Conservation (phyloP, 2,329 filamentous ascomycete species). For the Fusarium cyanostomum region DNA sequence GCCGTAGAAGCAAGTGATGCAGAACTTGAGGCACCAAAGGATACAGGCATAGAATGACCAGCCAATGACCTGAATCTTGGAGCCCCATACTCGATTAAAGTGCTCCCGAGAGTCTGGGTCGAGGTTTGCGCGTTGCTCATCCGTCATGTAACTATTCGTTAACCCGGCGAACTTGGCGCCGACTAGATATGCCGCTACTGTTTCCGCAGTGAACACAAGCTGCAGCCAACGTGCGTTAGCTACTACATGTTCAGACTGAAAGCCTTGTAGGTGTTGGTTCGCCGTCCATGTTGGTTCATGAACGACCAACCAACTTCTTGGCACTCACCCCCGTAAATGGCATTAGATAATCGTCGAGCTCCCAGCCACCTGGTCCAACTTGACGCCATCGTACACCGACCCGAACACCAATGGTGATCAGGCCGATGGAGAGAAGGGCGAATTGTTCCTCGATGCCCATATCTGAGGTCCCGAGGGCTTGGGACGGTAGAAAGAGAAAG, state of each 20-base stretch:
- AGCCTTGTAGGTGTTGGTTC: background rate
- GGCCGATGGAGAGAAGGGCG: slow-evolving; percentile 31
- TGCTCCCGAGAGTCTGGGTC: slow-evolving; percentile 22
- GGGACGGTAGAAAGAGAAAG: background rate
- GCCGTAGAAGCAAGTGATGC: slow-evolving; percentile 42
- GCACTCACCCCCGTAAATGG: slow-evolving; percentile 34
- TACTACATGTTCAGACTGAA: background rate
- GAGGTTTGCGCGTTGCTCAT: slow-evolving; percentile 24
- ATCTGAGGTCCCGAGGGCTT: background rate
- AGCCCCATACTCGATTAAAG: slow-evolving; percentile 42
- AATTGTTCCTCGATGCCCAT: slow-evolving; percentile 39
- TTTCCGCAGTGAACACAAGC: slow-evolving; percentile 36
- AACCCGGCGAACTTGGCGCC: slow-evolving; percentile 34
- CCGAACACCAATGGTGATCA: slow-evolving; percentile 28
- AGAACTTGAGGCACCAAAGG: slow-evolving; percentile 46
- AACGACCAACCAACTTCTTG: slow-evolving; percentile 2
- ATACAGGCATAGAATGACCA: slow-evolving; percentile 47
- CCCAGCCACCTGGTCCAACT: slow-evolving; percentile 26
- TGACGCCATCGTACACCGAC: slow-evolving; percentile 28
- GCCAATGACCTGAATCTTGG: slow-evolving; percentile 44
- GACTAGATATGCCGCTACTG: slow-evolving; percentile 33
- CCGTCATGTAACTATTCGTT: slow-evolving; percentile 38
- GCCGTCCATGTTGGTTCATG: background rate
- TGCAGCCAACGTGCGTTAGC: slow-evolving; percentile 1
- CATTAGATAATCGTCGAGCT: slow-evolving; percentile 37